Conservation (phyloP, 495 filamentous ascomycete genomes). For the Talaromyces stipitatus region DNA sequence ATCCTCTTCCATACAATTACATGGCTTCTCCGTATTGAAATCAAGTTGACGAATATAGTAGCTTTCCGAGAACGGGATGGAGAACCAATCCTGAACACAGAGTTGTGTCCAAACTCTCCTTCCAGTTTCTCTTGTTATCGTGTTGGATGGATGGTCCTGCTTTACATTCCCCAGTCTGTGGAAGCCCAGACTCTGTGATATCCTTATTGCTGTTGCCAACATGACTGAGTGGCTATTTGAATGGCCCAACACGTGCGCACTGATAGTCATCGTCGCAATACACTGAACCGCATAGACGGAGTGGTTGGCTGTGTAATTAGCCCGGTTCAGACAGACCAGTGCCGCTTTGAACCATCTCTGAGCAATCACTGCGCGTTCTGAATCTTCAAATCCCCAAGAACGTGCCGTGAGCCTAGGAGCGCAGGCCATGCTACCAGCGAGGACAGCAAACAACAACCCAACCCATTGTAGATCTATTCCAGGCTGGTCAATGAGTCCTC, state of each 20-base stretch:
- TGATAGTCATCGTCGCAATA: conserved; percentile 35
- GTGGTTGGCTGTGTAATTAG: conserved; percentile 27
- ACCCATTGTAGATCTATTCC: conserved; percentile 29
- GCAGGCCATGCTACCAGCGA: conserved; percentile 28
- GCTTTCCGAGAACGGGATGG: conserved; percentile 38
- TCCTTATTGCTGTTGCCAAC: conserved; percentile 31
- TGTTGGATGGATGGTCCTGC: conserved; percentile 13
- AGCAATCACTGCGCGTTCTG: conserved; percentile 22
- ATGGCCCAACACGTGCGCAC: conserved; percentile 39
- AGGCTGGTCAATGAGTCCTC: conserved; percentile 14
- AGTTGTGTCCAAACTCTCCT: conserved; percentile 37
- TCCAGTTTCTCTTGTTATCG: conserved; percentile 29
- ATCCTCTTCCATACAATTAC: conserved; percentile 31
- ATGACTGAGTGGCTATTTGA: conserved; percentile 32
- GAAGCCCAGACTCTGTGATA: conserved; percentile 28
- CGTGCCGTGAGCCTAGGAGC: conserved; percentile 17
- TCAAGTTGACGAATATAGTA: conserved; percentile 37
- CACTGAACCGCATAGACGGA: conserved; percentile 35
- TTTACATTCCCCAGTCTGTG: conserved; percentile 17
- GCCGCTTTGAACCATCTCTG: conserved; percentile 29
- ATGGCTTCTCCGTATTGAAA: conserved; percentile 28
- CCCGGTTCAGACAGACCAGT: conserved; percentile 25
- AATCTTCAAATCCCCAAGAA: conserved; percentile 26
- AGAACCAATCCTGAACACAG: conserved; percentile 40
- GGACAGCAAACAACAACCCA: conserved; percentile 30